Evolutionary conservation across 2,329 filamentous ascomycete genomes (phyloP).

Genomic region (Aureobasidium zeae): DNA sequence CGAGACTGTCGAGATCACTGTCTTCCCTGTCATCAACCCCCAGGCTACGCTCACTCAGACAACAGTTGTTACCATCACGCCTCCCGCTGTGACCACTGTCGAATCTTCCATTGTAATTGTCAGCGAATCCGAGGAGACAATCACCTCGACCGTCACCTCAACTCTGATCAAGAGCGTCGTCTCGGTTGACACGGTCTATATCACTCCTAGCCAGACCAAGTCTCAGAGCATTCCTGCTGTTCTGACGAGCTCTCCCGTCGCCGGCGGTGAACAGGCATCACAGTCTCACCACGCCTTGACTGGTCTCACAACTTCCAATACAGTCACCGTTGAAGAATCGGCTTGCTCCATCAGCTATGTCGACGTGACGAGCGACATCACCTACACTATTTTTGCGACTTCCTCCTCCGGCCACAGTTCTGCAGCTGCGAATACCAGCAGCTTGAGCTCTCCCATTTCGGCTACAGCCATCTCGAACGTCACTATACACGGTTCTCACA

Average conservation of each 20-base stretch:
- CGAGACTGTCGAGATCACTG: constrained; percentile 13
- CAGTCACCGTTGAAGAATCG: neutral
- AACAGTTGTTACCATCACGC: constrained; percentile 7
- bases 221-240: neutral
- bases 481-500: neutral
- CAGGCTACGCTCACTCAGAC: constrained; percentile 1
- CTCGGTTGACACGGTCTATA: constrained; percentile 2
- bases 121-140: neutral
- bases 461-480: constrained; percentile 1
- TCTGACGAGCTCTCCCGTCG: neutral
- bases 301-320: constrained; percentile 2
- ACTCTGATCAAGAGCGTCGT: constrained; percentile 4
- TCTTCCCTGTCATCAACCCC: constrained; percentile 5
- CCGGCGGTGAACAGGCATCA: neutral
- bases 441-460: neutral
- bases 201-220: neutral
- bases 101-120: neutral
- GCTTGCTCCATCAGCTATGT: constrained; percentile 7
- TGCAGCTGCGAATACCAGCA: neutral
- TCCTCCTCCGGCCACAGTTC: neutral
- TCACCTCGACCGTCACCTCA: constrained; percentile 9
- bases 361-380: constrained; percentile 6
- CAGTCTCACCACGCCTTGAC: neutral
- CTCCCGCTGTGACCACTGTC: constrained; percentile 22
- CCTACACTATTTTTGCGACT: constrained; percentile 5